phyloP scores from a whole-genome alignment of 768 basidiomycete genomes.

The Pisolithus tinctorius region DNA sequence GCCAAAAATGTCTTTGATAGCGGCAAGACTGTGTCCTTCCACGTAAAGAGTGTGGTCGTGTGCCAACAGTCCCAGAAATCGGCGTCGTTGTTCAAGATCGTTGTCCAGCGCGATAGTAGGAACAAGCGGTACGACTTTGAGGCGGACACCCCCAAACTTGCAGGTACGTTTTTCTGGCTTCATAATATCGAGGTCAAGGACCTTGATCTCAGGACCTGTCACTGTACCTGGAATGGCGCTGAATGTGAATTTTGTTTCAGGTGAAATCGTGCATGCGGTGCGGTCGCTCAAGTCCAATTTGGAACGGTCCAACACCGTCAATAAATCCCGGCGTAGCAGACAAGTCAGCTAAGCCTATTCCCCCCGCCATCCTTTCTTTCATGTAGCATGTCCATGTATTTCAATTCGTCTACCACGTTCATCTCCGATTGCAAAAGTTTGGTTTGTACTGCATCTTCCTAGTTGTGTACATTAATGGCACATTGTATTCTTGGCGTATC shows the following conservation, averaged over 20 bases:
- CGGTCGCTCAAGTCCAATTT: slow-evolving; percentile 55
- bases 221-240: background rate
- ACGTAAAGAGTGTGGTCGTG: slow-evolving; percentile 78
- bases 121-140: slow-evolving; percentile 97
- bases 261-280: slow-evolving; percentile 74
- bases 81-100: slow-evolving; percentile 81
- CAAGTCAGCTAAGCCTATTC: slow-evolving; percentile 37
- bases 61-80: slow-evolving; percentile 81
- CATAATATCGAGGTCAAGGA: too few species aligned
- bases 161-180: slow-evolving; percentile 45
- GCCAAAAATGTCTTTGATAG: slow-evolving; percentile 79
- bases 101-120: slow-evolving; percentile 65
- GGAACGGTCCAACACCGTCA: slow-evolving; percentile 59
- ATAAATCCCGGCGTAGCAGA: slow-evolving; percentile 56
- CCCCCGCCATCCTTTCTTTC: background rate
- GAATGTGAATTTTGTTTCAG: slow-evolving; percentile 25
- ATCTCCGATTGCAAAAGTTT: too few species aligned
- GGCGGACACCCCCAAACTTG: slow-evolving; percentile 77
- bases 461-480: too few species aligned
- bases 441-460: too few species aligned
- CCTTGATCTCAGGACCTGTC: too few species aligned
- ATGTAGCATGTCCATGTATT: background rate
- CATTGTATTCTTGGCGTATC: too few species aligned
- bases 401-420: too few species aligned
- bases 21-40: slow-evolving; percentile 88